Evolutionary conservation across 768 basidiomycete genomes (phyloP).

Genomic region (Rhizopogon salebrosus): DNA sequence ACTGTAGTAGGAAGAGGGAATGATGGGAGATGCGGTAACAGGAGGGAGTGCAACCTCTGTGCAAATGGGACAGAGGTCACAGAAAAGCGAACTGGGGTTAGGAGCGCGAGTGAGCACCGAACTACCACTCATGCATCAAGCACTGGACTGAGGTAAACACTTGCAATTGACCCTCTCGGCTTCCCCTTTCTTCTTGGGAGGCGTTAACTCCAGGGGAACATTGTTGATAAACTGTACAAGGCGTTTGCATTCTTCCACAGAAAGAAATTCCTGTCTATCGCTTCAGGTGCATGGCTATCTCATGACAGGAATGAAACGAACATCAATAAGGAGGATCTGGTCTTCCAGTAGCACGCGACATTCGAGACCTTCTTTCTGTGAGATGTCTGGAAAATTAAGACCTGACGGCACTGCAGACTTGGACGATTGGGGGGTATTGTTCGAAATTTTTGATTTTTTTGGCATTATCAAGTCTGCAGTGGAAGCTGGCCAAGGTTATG

Average conservation of each 20-base stretch:
- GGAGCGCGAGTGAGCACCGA: not conserved
- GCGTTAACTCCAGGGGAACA: conserved; percentile 59
- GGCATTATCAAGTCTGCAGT: too few species aligned
- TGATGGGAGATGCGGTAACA: conserved; percentile 54
- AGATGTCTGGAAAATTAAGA: conserved; percentile 40
- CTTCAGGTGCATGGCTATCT: not conserved
- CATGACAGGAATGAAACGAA: conserved; percentile 22
- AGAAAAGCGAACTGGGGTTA: conserved; percentile 52
- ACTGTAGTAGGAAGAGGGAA: conserved; percentile 39
- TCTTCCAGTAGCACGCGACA: conserved; percentile 50
- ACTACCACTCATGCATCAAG: not conserved
- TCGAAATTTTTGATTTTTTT: conserved; percentile 1
- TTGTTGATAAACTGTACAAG: conserved; percentile 56
- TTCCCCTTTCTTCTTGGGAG: conserved; percentile 68
- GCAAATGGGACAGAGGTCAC: conserved; percentile 58
- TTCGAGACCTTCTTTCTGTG: conserved; percentile 39
- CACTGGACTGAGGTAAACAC: conserved; percentile 12
- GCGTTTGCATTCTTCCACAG: conserved; percentile 54
- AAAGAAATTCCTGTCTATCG: conserved; percentile 45
- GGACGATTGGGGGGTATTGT: not conserved
- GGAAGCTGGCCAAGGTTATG: too few species aligned
- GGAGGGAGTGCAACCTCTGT: conserved; percentile 37
- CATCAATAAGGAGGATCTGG: conserved; percentile 60
- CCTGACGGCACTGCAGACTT: not conserved
- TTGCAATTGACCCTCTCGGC: conserved; percentile 66